Base-by-base conservation (phyloP, 805 yeast genomes). In the Naumovozyma castellii region DNA sequence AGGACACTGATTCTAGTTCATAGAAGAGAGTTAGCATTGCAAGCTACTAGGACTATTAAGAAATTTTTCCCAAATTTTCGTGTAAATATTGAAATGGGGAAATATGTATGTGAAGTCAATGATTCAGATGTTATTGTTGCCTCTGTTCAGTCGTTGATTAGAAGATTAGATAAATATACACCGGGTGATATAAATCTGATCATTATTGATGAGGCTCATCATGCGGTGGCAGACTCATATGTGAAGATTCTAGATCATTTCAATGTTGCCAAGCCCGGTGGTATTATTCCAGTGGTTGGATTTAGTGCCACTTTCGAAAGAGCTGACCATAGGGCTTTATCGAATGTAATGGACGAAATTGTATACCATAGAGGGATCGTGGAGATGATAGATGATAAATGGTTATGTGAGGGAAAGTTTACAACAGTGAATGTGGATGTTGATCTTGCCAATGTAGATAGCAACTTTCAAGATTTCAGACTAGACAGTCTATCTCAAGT, bases 191-290 rank as follows among this genome's bases (percentile, higher is more conserved):
- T 60, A 10, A 81, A 84, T 53, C 67, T 87, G 25, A 73, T 90
- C 14, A 76, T 88, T 16, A 67, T 88, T 2, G 97, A 88, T 61
- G 97, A 88, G 57, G 94, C 95, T 32, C 97, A 88, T 54, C 97
- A 88, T 59, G 80, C 94, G 0, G 82, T 84, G 1, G 86, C 95
- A 0, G 54, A 58, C 13, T 69, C 87, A 1, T 90, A 88, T 65
- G 34, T 61, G 14, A 67, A 69, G 22, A 68, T 87, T 1, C 56
- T 85, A 38, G 56, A 66, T 3, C 68, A 84, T 51, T 85, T 88
- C 50, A 65, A 66, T 0, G 79, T 80, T 3, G 46, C 52, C 27
- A 45, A 53, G 1, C 47, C 62, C 0, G 56, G 64, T 0, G 64
- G 75, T 41, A 61, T 62, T 0, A 67, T 80, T 2, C 72, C 76